A percentile compares a stretch with the other conserved stretches of the same genome.
phyloP scores from a whole-genome alignment of 2,329 filamentous ascomycete species.

The Botrytis pseudocinerea region DNA sequence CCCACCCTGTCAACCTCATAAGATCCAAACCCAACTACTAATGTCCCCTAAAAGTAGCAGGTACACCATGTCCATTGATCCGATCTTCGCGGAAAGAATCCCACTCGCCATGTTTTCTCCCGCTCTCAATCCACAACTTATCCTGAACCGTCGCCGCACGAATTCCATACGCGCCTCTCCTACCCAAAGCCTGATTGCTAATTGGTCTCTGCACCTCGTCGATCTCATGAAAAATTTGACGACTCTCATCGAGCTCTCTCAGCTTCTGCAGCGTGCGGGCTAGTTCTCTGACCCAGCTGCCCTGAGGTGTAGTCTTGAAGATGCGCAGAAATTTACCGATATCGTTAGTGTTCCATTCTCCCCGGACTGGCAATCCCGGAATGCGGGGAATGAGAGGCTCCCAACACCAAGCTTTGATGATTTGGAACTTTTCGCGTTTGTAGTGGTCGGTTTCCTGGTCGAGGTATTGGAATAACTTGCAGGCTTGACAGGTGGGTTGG shows the following conservation, averaged over 20 bases:
- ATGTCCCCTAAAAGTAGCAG: neutral
- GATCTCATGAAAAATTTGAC: neutral
- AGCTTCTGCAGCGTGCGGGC: neutral
- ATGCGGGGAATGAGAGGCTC: neutral
- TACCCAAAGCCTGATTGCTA: neutral
- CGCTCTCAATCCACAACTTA: neutral
- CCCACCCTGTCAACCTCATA: neutral
- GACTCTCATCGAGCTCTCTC: neutral
- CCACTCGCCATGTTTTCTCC: neutral
- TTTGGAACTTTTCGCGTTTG: conserved; percentile 30
- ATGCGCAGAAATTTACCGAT: conserved; percentile 25
- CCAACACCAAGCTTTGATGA: conserved; percentile 32
- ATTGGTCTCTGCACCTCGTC: neutral
- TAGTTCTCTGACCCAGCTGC: neutral
- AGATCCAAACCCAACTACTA: neutral
- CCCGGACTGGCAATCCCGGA: neutral
- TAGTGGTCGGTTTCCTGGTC: conserved; percentile 35
- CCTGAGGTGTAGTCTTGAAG: neutral
- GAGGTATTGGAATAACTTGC: conserved; percentile 27
- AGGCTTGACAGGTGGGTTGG: conserved; percentile 28
- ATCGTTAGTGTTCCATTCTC: conserved; percentile 26
- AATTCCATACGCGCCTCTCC: conserved; percentile 5
- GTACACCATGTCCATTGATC: conserved; percentile 1
- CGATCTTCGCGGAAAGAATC: neutral
- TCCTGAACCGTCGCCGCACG: neutral